phyloP scores from a whole-genome alignment of 805 yeast species.

The Cyberlindnera japonica region DNA sequence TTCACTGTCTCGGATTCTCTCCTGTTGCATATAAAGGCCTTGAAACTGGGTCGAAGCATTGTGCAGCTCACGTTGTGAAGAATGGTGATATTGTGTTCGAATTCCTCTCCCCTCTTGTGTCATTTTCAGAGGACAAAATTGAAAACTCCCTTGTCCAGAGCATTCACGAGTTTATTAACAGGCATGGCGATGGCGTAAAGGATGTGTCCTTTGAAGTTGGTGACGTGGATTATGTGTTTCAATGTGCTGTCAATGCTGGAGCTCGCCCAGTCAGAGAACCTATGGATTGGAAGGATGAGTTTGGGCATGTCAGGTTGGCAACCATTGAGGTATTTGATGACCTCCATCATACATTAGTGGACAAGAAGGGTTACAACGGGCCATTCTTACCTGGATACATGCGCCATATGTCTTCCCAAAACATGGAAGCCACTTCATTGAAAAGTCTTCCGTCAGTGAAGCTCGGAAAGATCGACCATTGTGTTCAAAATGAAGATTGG shows the following conservation, averaged over 20 bases:
- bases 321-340: slow-evolving; percentile 55
- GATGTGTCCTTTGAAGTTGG: slow-evolving; percentile 68
- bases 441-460: slow-evolving; percentile 33
- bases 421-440: slow-evolving; percentile 5
- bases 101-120: slow-evolving; percentile 37
- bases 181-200: slow-evolving; percentile 79
- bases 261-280: slow-evolving; percentile 40
- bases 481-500: slow-evolving; percentile 79
- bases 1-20: slow-evolving; percentile 57
- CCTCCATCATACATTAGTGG: slow-evolving; percentile 64
- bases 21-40: slow-evolving; percentile 62
- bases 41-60: slow-evolving; percentile 58
- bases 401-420: background rate
- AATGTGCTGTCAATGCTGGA: slow-evolving; percentile 48
- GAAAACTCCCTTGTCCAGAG: slow-evolving; percentile 27
- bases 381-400: slow-evolving; percentile 50
- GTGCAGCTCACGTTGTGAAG: slow-evolving; percentile 56
- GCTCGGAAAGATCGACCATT: slow-evolving; percentile 60
- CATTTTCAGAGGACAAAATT: slow-evolving; percentile 19
- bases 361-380: slow-evolving; percentile 35
- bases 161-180: slow-evolving; percentile 43
- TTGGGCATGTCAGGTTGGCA: slow-evolving; percentile 54
- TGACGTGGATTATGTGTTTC: slow-evolving; percentile 42
- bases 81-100: slow-evolving; percentile 53
- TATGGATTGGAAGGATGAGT: slow-evolving; percentile 34